Conservation (phyloP, 2,329 filamentous ascomycete species). For the Nemania sp. region DNA sequence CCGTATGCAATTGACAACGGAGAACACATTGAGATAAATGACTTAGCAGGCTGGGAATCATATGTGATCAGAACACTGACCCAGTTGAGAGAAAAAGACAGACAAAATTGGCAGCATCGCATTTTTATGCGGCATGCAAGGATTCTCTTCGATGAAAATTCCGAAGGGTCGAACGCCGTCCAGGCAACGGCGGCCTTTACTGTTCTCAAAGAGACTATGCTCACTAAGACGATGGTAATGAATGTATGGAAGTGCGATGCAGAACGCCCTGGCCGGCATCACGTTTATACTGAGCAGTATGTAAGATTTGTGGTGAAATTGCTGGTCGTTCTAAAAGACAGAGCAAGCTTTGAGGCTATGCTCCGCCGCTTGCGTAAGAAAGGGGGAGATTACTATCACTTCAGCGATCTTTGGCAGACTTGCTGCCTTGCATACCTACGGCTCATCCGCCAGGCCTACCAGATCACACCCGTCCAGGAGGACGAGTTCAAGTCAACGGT, state of each 20-base stretch:
- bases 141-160: constrained; percentile 64
- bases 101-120: constrained; percentile 94
- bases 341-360: constrained; percentile 79
- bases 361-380: constrained; percentile 85
- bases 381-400: constrained; percentile 78
- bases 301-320: constrained; percentile 83
- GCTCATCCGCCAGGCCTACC: constrained; percentile 63
- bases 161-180: constrained; percentile 59
- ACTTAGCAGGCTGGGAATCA: constrained; percentile 71
- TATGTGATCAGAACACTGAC: constrained; percentile 65
- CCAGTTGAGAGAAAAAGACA: constrained; percentile 77
- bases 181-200: constrained; percentile 83
- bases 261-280: constrained; percentile 85
- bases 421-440: constrained; percentile 67
- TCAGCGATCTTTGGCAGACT: constrained; percentile 69
- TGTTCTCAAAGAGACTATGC: constrained; percentile 78
- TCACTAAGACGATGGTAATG: constrained; percentile 94
- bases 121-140: constrained; percentile 81
- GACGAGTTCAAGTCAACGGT: constrained; percentile 67
- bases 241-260: constrained; percentile 96
- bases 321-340: constrained; percentile 79
- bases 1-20: constrained; percentile 64
- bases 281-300: constrained; percentile 91
- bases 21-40: constrained; percentile 64
- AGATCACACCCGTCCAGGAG: constrained; percentile 60